phyloP scores from a whole-genome alignment of 768 basidiomycete species.

The Boletus reticuloceps region DNA sequence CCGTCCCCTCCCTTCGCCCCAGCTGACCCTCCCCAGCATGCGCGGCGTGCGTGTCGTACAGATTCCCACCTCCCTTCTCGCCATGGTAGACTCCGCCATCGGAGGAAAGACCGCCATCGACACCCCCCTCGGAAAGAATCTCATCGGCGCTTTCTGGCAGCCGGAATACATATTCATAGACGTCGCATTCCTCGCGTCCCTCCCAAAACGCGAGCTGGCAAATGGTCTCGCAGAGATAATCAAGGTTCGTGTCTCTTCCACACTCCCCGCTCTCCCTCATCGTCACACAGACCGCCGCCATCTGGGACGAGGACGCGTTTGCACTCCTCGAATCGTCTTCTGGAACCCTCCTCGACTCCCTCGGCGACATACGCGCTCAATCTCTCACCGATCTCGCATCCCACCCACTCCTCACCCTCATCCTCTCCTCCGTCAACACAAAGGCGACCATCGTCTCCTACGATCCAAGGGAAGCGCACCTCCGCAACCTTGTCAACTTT shows the following conservation, averaged over 20 bases:
- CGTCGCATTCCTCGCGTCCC: slow-evolving; percentile 90
- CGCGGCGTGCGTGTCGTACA: slow-evolving; percentile 94
- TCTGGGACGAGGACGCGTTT: slow-evolving; percentile 93
- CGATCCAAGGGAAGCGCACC: slow-evolving; percentile 94
- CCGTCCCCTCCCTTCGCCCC: accelerated
- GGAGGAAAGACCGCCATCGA: slow-evolving; percentile 99
- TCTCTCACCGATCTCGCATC: slow-evolving; percentile 68
- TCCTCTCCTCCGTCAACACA: slow-evolving; percentile 89
- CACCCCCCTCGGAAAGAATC: slow-evolving; percentile 96
- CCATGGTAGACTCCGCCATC: slow-evolving; percentile 98
- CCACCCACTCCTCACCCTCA: slow-evolving; percentile 87
- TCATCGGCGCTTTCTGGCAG: slow-evolving; percentile 98
- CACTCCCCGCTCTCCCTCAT: slow-evolving; percentile 1
- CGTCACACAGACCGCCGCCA: slow-evolving; percentile 84
- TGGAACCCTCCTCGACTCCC: slow-evolving; percentile 82
- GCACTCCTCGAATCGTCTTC: slow-evolving; percentile 82
- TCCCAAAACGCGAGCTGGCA: slow-evolving; percentile 91
- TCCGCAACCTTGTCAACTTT: slow-evolving; percentile 98
- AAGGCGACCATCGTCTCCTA: slow-evolving; percentile 97
- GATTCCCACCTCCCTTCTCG: slow-evolving; percentile 93
- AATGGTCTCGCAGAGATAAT: slow-evolving; percentile 99
- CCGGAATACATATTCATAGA: slow-evolving; percentile 98
- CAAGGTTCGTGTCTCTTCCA: slow-evolving; percentile 58
- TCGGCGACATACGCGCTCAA: slow-evolving; percentile 53
- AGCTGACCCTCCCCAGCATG: slow-evolving; percentile 62